Evolutionary conservation across 2,329 filamentous ascomycete genomes (phyloP).

Genomic region (Ascochyta koolunga): DNA sequence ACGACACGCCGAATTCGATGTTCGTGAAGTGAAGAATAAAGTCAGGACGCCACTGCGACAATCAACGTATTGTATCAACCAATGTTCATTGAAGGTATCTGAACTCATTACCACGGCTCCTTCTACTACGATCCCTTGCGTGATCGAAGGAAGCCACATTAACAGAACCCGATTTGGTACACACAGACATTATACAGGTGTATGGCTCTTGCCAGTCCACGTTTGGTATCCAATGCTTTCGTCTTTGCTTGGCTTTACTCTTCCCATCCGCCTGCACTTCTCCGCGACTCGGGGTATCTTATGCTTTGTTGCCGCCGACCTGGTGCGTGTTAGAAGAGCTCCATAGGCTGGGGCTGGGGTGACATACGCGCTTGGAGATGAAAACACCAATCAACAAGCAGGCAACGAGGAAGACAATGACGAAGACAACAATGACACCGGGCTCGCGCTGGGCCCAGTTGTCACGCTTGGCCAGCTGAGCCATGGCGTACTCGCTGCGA

Average conservation of each 20-base stretch:
- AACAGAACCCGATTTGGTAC: conserved; percentile 20
- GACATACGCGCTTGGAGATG: conserved; percentile 53
- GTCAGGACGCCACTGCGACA: not conserved
- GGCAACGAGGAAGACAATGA: conserved; percentile 63
- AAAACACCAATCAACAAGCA: conserved; percentile 59
- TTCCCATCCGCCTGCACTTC: conserved; percentile 14
- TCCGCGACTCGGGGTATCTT: conserved; percentile 17
- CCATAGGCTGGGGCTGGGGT: no score
- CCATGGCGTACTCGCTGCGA: conserved; percentile 45
- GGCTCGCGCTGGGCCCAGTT: conserved; percentile 65
- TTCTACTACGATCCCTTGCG: conserved; percentile 35
- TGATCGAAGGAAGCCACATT: conserved; percentile 28
- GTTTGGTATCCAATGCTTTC: conserved; percentile 18
- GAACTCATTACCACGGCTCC: conserved; percentile 42
- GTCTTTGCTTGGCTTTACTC: conserved; percentile 15
- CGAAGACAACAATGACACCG: conserved; percentile 68
- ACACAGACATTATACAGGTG: conserved; percentile 39
- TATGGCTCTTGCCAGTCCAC: conserved; percentile 18
- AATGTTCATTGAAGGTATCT: conserved; percentile 29
- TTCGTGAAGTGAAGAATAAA: not conserved
- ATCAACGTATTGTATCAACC: conserved; percentile 13
- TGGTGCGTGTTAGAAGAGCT: not conserved
- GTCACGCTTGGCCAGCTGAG: conserved; percentile 57
- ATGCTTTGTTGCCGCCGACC: conserved; percentile 9
- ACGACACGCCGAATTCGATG: no score